Evolutionary conservation across 352 stramenopile species (phyloP).

Genomic region (Phytopythium boreale): DNA sequence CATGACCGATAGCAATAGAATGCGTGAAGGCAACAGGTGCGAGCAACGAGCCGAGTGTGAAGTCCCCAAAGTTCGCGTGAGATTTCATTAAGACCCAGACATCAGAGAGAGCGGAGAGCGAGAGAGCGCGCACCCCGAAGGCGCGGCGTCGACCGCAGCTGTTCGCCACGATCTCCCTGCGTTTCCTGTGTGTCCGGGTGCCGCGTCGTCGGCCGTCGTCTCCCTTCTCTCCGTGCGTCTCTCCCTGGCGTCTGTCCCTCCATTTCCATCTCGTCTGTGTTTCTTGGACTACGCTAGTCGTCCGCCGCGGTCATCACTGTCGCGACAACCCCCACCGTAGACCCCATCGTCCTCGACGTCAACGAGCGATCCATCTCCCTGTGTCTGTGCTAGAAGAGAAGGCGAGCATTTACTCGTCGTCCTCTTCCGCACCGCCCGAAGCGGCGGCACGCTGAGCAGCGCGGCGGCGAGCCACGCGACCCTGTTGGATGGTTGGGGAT

Average conservation of each 20-base stretch:
- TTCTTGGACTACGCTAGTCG: conserved; percentile 1
- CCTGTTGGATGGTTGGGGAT: conserved; percentile 27
- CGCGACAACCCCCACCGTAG: neutral
- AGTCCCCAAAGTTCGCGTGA: conserved; percentile 83
- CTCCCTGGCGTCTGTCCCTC: conserved; percentile 1
- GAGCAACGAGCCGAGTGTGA: conserved; percentile 15
- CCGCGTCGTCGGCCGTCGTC: neutral
- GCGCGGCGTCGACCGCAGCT: neutral
- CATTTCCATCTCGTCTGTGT: conserved; percentile 4
- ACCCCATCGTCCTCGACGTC: conserved; percentile 4
- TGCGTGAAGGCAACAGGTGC: neutral
- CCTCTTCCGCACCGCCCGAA: conserved; percentile 76
- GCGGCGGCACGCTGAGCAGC: conserved; percentile 91
- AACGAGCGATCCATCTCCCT: neutral
- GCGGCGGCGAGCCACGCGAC: conserved; percentile 95
- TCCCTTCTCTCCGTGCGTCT: neutral
- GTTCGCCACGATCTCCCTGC: neutral
- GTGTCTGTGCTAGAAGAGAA: conserved; percentile 4
- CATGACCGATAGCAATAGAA: neutral
- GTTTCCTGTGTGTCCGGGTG: neutral
- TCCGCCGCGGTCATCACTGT: neutral
- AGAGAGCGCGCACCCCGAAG: neutral
- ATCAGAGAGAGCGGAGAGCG: neutral
- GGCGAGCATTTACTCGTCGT: conserved; percentile 75
- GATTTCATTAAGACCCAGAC: conserved; percentile 64